A percentile compares a stretch with the other conserved stretches of the same genome.
Conservation (phyloP, 805 yeast genomes). For the Sugiyamaella americana region DNA sequence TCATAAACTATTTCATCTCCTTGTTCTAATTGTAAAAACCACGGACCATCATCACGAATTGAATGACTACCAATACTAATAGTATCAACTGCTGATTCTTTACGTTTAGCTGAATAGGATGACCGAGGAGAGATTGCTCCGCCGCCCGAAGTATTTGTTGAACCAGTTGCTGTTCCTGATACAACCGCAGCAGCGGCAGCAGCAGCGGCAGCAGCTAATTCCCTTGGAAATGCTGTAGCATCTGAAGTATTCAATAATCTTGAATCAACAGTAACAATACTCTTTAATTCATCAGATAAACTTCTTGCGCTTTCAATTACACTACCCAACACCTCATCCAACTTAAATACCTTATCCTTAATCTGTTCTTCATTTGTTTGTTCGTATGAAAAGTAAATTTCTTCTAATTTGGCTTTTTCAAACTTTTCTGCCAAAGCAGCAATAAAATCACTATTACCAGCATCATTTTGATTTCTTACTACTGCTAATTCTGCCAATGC, state of each 20-base stretch:
- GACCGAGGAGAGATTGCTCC: background rate
- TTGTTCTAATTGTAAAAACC: slow-evolving; percentile 50
- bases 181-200: slow-evolving; percentile 1
- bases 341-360: slow-evolving; percentile 9
- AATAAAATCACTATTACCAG: slow-evolving; percentile 16
- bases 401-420: slow-evolving; percentile 16
- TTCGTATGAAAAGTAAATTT: slow-evolving; percentile 15
- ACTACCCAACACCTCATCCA: slow-evolving; percentile 5
- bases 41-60: slow-evolving; percentile 31
- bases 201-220: slow-evolving; percentile 2
- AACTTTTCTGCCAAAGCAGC: slow-evolving; percentile 16
- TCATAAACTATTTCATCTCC: slow-evolving; percentile 50
- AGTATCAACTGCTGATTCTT: slow-evolving; percentile 7
- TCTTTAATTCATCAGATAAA: slow-evolving; percentile 9
- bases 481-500: slow-evolving; percentile 12
- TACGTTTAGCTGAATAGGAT: slow-evolving; percentile 2
- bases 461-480: slow-evolving; percentile 13
- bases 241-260: slow-evolving; percentile 1
- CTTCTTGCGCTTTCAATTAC: slow-evolving; percentile 3
- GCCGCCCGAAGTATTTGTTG: no score
- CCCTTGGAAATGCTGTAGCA: background rate
- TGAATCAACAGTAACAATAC: slow-evolving; percentile 2
- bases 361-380: slow-evolving; percentile 12
- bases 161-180: background rate
- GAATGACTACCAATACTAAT: slow-evolving; percentile 6